These are phyloP conservation scores for Centaurea solstitialis DNA, from an alignment of 129 eudicot genomes.

Conservation along the genomic window DNA sequence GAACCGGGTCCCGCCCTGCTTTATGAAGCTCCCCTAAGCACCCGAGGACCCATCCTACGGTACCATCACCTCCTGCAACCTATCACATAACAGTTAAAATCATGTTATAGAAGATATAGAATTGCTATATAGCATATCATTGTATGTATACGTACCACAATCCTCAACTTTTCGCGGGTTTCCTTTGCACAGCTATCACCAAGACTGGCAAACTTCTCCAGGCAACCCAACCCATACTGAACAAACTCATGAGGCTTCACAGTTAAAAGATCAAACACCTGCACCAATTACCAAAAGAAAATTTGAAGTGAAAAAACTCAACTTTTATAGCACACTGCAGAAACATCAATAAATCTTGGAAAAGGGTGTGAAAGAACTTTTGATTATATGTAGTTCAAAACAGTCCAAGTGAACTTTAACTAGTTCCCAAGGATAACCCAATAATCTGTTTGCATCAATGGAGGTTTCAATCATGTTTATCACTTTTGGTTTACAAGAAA, in stretches of 20 bases:
- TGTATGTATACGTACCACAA: constrained; percentile 61
- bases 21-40: constrained; percentile 87
- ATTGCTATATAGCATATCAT: background rate
- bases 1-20: constrained; percentile 74
- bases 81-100: constrained; percentile 30
- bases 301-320: background rate
- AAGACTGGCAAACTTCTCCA: constrained; percentile 74
- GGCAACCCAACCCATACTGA: constrained; percentile 79
- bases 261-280: constrained; percentile 73
- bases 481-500: constrained; percentile 1
- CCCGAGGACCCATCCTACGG: constrained; percentile 98
- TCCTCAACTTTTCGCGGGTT: constrained; percentile 73
- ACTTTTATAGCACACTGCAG: background rate
- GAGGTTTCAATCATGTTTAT: background rate
- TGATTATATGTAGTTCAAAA: too few relatives aligned
- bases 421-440: background rate
- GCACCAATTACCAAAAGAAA: constrained; percentile 21
- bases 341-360: background rate
- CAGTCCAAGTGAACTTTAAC: background rate
- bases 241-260: constrained; percentile 91
- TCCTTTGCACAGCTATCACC: constrained; percentile 85
- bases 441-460: background rate
- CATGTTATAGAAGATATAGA: background rate
- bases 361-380: background rate
- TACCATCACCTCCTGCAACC: constrained; percentile 99